Evolutionary conservation across 768 basidiomycete species (phyloP).

Genomic region (Lactarius pseudohatsudake): DNA sequence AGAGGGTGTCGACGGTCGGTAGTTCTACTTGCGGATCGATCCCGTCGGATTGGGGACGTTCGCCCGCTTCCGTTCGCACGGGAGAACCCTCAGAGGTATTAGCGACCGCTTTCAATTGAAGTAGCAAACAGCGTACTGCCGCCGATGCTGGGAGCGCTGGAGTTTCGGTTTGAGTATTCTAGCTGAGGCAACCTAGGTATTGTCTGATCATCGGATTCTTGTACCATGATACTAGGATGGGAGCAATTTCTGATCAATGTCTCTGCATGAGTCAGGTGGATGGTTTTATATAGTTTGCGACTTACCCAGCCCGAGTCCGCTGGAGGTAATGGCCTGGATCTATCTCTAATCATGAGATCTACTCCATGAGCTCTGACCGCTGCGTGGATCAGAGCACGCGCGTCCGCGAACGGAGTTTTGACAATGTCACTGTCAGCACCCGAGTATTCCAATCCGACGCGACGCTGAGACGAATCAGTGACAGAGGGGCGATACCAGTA

Average conservation of each 20-base stretch:
- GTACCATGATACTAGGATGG: neutral
- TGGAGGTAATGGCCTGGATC: neutral
- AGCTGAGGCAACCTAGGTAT: neutral
- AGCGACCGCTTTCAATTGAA: neutral
- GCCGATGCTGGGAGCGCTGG: neutral
- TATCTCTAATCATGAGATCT: neutral
- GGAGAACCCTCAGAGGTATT: neutral
- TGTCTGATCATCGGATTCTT: neutral
- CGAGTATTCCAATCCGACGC: neutral
- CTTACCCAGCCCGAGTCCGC: neutral
- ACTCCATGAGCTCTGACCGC: neutral
- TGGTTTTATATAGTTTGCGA: neutral
- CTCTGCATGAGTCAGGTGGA: neutral
- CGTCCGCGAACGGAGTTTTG: neutral
- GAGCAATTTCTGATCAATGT: neutral
- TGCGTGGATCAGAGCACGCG: neutral
- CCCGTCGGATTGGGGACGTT: neutral
- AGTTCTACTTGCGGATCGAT: neutral
- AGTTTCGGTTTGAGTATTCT: neutral
- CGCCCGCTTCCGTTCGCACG: neutral
- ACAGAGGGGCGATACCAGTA: neutral
- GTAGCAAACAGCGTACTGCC: neutral
- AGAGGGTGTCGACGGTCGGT: neutral
- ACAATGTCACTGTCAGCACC: neutral
- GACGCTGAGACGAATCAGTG: neutral